Conservation (phyloP, 257 asterid genomes). For the Oldenlandia corymbosa region DNA sequence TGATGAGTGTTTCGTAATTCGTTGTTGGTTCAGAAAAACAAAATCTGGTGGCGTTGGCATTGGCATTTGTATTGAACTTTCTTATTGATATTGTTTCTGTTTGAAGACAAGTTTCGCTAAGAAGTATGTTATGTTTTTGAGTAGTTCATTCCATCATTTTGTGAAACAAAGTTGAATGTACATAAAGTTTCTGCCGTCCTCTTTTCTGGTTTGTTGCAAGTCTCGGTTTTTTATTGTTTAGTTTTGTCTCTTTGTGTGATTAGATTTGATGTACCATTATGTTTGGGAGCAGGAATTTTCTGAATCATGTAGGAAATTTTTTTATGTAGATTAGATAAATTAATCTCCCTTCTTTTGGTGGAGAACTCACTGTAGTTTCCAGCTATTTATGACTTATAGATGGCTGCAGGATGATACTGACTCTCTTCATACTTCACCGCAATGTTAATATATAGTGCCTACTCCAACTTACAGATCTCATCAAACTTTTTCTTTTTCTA, state of each 20-base stretch:
- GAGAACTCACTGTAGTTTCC: neutral
- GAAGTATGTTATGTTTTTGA: neutral
- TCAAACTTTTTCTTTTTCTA: neutral
- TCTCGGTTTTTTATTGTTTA: neutral
- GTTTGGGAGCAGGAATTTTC: neutral
- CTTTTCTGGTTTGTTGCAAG: neutral
- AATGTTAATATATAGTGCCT: neutral
- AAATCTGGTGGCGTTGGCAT: no score
- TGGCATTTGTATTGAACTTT: neutral
- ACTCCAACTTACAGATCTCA: neutral
- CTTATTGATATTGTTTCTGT: neutral
- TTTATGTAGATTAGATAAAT: neutral
- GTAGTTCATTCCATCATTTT: neutral
- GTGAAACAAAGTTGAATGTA: neutral
- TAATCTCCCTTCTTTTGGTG: neutral
- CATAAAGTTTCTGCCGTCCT: neutral
- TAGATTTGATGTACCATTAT: neutral
- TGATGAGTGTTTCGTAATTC: neutral
- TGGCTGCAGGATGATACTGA: neutral
- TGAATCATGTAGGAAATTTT: neutral
- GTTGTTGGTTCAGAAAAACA: no score
- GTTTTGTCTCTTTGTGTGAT: neutral
- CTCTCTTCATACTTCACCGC: neutral
- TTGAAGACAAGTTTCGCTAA: neutral
- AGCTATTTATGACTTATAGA: neutral